Evolutionary conservation across 768 basidiomycete genomes (phyloP).

Genomic region (Inosperma sp.): DNA sequence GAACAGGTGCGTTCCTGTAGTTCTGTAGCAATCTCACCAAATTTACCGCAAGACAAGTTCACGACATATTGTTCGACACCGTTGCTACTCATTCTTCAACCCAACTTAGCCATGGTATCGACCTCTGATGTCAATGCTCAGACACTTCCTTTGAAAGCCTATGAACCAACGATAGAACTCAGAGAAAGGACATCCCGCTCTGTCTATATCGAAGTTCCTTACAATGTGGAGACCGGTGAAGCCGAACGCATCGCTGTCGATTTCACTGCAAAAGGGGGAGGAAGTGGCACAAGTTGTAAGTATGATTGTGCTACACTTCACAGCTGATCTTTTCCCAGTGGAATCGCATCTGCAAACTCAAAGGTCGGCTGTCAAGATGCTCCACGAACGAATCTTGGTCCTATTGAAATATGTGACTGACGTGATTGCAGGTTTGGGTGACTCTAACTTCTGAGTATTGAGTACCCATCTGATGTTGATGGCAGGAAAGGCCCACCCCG

Average conservation of each 20-base stretch:
- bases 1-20: slow-evolving; percentile 61
- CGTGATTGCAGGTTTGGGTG: slow-evolving; percentile 62
- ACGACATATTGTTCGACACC: slow-evolving; percentile 82
- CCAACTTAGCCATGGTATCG: slow-evolving; percentile 41
- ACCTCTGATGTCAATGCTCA: slow-evolving; percentile 56
- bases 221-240: slow-evolving; percentile 93
- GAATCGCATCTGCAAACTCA: slow-evolving; percentile 88
- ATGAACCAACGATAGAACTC: slow-evolving; percentile 86
- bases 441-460: slow-evolving; percentile 2
- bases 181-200: slow-evolving; percentile 70
- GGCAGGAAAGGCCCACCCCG: slow-evolving; percentile 66
- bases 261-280: slow-evolving; percentile 85
- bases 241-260: slow-evolving; percentile 98
- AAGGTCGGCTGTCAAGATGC: slow-evolving; percentile 93
- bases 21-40: background rate
- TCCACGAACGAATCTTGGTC: slow-evolving; percentile 83
- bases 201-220: slow-evolving; percentile 81
- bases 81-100: slow-evolving; percentile 74
- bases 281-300: slow-evolving; percentile 75
- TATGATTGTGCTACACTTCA: slow-evolving; percentile 15
- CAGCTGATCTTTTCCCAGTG: slow-evolving; percentile 45
- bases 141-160: slow-evolving; percentile 88
- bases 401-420: slow-evolving; percentile 83
- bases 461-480: background rate
- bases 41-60: slow-evolving; percentile 50